phyloP scores from a whole-genome alignment of 768 basidiomycete species.

The Psilocybe cyanescens region DNA sequence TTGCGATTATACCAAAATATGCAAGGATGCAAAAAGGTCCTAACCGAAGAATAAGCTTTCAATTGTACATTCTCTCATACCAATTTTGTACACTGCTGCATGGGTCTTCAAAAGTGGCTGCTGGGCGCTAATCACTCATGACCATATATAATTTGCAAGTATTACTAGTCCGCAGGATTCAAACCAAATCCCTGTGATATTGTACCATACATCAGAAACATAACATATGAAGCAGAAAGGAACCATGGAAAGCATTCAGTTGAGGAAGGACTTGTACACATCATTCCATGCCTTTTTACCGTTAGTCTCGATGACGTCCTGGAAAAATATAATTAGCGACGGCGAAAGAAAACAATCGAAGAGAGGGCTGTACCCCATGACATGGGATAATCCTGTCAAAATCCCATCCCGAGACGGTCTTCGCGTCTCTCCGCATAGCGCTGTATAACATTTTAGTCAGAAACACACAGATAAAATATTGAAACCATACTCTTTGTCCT shows the following conservation, averaged over 20 bases:
- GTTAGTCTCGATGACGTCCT: constrained; percentile 65
- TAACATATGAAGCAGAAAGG: neutral
- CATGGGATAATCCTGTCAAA: constrained; percentile 78
- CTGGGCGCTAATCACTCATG: too few relatives aligned
- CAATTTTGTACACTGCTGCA: too few relatives aligned
- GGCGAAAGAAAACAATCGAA: neutral
- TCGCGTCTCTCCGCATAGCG: constrained; percentile 65
- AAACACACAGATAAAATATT: neutral
- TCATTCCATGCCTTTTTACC: constrained; percentile 60
- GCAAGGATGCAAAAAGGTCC: too few relatives aligned
- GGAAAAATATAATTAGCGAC: constrained; percentile 6
- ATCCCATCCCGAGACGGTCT: constrained; percentile 71
- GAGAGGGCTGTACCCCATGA: constrained; percentile 46
- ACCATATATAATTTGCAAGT: too few relatives aligned
- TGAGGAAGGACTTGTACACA: constrained; percentile 37
- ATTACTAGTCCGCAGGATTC: too few relatives aligned
- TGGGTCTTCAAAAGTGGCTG: too few relatives aligned
- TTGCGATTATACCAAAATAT: too few relatives aligned
- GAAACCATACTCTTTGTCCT: constrained; percentile 37
- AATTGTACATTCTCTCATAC: too few relatives aligned
- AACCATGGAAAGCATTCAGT: neutral
- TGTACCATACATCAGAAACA: too few relatives aligned
- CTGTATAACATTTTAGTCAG: constrained; percentile 23
- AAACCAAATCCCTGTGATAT: too few relatives aligned
- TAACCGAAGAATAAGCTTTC: too few relatives aligned